Evolutionary conservation across 2,329 filamentous ascomycete genomes (phyloP).

Genomic region (Aspergillus luchuensis): DNA sequence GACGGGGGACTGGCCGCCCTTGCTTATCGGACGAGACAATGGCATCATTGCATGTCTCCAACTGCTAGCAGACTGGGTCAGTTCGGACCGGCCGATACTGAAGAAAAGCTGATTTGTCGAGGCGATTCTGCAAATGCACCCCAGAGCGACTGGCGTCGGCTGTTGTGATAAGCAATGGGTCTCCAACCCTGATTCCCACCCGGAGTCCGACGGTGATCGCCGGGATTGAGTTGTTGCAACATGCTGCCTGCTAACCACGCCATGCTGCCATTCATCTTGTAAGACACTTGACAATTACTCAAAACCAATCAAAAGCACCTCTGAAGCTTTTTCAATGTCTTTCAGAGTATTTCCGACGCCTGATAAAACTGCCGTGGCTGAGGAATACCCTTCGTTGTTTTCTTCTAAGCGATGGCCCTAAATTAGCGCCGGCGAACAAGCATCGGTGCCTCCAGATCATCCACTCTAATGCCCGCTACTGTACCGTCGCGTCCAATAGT

Average conservation of each 20-base stretch:
- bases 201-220: slow-evolving; percentile 5
- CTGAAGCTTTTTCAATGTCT: not conserved
- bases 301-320: not conserved
- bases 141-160: not conserved
- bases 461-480: not conserved
- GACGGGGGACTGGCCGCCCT: not conserved
- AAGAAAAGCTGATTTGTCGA: not conserved
- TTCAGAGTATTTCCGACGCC: not conserved
- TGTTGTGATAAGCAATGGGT: slow-evolving; percentile 10
- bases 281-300: not conserved
- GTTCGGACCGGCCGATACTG: not conserved
- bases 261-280: not conserved
- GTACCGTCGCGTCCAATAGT: not conserved
- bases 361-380: no score
- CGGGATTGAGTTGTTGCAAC: not conserved
- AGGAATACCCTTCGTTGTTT: no score
- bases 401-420: not conserved
- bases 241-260: not conserved
- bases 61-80: not conserved
- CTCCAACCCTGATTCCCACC: not conserved
- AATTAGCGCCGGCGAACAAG: not conserved
- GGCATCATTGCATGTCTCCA: not conserved
- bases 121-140: not conserved
- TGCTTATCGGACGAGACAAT: slow-evolving; percentile 4
- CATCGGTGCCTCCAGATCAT: not conserved